Conservation (phyloP, 345 rosid species). For the Lepidium africanum region DNA sequence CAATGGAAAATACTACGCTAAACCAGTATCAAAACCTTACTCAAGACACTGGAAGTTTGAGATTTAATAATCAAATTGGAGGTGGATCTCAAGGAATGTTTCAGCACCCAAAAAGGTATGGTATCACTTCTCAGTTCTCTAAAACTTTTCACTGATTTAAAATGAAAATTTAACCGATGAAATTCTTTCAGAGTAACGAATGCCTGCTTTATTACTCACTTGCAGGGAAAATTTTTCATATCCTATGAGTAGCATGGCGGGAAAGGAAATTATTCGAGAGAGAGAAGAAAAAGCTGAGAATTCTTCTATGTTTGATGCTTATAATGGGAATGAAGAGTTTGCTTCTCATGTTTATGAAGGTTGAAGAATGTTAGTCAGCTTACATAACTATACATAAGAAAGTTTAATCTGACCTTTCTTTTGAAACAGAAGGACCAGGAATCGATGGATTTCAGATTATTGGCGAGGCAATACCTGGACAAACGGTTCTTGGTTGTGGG, state of each 20-base stretch:
- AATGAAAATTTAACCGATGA: neutral
- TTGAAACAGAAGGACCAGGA: constrained; percentile 67
- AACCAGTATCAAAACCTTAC: constrained; percentile 16
- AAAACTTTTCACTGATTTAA: neutral
- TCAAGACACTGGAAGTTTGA: constrained; percentile 14
- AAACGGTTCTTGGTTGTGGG: constrained; percentile 89
- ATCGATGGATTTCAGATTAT: constrained; percentile 85
- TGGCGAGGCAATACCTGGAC: constrained; percentile 91
- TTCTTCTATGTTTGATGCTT: constrained; percentile 27
- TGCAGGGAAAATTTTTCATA: constrained; percentile 26
- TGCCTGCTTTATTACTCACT: neutral
- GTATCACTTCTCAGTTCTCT: neutral
- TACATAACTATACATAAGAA: neutral
- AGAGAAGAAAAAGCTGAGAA: constrained; percentile 25
- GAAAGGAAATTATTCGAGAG: constrained; percentile 24
- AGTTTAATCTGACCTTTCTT: constrained; percentile 24
- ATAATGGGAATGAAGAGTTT: constrained; percentile 19
- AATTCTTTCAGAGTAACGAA: neutral
- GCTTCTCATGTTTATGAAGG: constrained; percentile 27
- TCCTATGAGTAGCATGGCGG: constrained; percentile 18
- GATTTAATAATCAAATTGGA: constrained; percentile 19
- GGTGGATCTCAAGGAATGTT: constrained; percentile 14
- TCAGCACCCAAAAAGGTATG: constrained; percentile 19
- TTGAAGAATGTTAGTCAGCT: neutral
- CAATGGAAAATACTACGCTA: constrained; percentile 20